Evolutionary conservation across 345 rosid species (phyloP).

Genomic region (Bruguiera parviflora): DNA sequence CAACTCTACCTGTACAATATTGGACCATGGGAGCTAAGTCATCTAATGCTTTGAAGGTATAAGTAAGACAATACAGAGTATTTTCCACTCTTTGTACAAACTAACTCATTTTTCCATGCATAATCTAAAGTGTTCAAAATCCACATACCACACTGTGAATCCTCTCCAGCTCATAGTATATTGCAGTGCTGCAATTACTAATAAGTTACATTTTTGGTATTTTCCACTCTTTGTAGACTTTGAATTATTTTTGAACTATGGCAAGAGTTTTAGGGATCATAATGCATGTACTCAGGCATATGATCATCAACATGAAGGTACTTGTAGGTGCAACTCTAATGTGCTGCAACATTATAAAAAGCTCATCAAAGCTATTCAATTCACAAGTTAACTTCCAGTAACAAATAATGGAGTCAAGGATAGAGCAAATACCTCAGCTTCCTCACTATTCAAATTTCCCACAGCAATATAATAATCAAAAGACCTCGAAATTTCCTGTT

Average conservation of each 20-base stretch:
- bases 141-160: not conserved
- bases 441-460: conserved; percentile 46
- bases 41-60: conserved; percentile 2
- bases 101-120: not conserved
- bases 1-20: conserved; percentile 42
- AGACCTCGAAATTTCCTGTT: conserved; percentile 36
- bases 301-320: not conserved
- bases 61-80: not conserved
- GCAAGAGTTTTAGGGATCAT: too few species aligned
- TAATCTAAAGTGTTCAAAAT: not conserved
- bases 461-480: conserved; percentile 49
- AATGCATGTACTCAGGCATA: not conserved
- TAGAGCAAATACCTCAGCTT: conserved; percentile 42
- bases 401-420: not conserved
- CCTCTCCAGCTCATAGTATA: not conserved
- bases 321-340: not conserved
- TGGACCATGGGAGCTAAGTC: conserved; percentile 1
- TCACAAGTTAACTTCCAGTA: not conserved
- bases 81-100: too few species aligned
- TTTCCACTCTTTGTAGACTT: too few species aligned
- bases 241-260: too few species aligned
- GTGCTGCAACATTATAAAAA: not conserved
- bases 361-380: not conserved
- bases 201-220: too few species aligned
- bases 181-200: too few species aligned